Evolutionary conservation across 371 early-diverging fungal species (phyloP).

Genomic region (Syncephalastrum monosporum): DNA sequence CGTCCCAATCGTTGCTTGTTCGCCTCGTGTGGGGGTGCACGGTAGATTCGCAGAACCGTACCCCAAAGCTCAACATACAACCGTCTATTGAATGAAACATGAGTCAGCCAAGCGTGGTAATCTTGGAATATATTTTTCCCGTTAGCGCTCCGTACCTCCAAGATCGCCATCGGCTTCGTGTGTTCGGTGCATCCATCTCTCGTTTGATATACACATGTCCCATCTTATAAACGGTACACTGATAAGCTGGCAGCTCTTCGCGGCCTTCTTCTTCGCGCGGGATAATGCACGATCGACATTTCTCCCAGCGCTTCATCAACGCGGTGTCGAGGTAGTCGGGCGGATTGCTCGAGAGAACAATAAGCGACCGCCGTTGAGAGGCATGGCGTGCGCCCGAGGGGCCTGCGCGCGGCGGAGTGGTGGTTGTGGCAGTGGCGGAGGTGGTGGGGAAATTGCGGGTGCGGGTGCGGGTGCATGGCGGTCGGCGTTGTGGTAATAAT

Average conservation of each 20-base stretch:
- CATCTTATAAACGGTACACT: slow-evolving; percentile 48
- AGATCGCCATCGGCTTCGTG: slow-evolving; percentile 27
- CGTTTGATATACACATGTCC: slow-evolving; percentile 46
- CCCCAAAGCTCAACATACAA: slow-evolving; percentile 49
- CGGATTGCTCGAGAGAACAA: slow-evolving; percentile 10
- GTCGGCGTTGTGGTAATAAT: background rate
- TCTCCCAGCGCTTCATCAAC: slow-evolving; percentile 26
- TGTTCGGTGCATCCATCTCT: slow-evolving; percentile 38
- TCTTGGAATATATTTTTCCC: slow-evolving; percentile 2
- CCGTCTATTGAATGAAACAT: slow-evolving; percentile 21
- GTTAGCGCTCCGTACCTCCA: slow-evolving; percentile 35
- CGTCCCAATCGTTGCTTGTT: slow-evolving; percentile 14
- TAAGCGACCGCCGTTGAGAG: slow-evolving; percentile 11
- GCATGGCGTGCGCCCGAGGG: background rate
- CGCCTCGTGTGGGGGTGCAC: slow-evolving; percentile 26
- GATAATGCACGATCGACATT: slow-evolving; percentile 30
- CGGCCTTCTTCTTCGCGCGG: slow-evolving; percentile 37
- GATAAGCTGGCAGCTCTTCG: slow-evolving; percentile 40
- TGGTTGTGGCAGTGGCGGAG: slow-evolving; percentile 3
- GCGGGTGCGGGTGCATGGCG: background rate
- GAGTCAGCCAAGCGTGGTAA: too few species aligned
- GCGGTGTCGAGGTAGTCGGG: slow-evolving; percentile 23
- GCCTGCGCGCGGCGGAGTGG: slow-evolving; percentile 1
- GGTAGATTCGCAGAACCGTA: slow-evolving; percentile 36
- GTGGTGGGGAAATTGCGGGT: background rate